Base-by-base conservation (phyloP, 306 rosid genomes). In the Fagus sylvatica region DNA sequence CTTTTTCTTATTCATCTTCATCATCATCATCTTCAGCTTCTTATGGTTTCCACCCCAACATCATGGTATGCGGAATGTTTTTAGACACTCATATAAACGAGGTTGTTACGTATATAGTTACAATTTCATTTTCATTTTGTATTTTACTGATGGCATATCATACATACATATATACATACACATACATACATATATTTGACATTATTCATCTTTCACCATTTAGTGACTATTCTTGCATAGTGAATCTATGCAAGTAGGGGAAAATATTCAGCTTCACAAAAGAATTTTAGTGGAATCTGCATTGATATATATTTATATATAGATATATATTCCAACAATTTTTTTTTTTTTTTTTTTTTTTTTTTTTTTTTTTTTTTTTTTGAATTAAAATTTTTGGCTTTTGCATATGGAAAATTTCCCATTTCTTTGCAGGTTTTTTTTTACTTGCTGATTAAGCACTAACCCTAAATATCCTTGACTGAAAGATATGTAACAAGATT, bases 1-100 rank as follows among this genome's bases (percentile, higher is more conserved):
- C 98, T 43, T 91, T 89, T 77, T 88, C 90, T 74, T 88, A 85
- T 68, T 84, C 98, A 48, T 81, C 97, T 5, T 81, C 97, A n/a
- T 89, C 93, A n/a, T 82, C 93, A 33, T 83, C 98, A 3, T 87
- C 94, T 65, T 82, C 97, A 36, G 36, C 92, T 69, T 85, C 97
- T 61, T 85, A 90, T 79, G 88, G 87, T 54, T 90, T 90, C 88
- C 97, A 89, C 59, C 87, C 93, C 68, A 93, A 87, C 84, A 84
- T 85, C 73, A 79, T 75, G 97, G 97, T 95, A 84, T 46, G 85
- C 84, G 34, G 13, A 39, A 65, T 67, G 71, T 42, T 81, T 82
- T 84, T 79, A 74, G 13, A 17, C 53, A n/a, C 78, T 49, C 49
- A 43, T 49, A 62, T 55, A 36, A 8, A 2, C 37, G 28, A 56